These are phyloP conservation scores for Aspergillus fumigatiaffinis DNA, from an alignment of 2,329 filamentous ascomycete species.

Conservation along the genomic window DNA sequence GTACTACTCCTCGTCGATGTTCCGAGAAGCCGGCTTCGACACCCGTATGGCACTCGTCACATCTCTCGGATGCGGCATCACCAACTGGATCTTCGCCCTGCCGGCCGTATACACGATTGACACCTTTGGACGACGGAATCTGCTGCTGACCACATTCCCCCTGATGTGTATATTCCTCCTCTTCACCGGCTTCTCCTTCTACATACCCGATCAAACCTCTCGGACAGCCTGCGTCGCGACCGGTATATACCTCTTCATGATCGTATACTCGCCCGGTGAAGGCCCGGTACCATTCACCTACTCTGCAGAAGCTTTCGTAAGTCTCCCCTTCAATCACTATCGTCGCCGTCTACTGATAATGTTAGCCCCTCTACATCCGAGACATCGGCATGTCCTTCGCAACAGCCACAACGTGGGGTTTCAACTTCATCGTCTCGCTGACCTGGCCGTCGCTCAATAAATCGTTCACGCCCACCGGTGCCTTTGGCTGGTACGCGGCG, in stretches of 20 bases:
- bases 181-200: conserved; percentile 51
- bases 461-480: conserved; percentile 50
- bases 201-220: conserved; percentile 23
- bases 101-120: conserved; percentile 65
- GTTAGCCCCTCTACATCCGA: conserved; percentile 53
- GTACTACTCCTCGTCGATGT: conserved; percentile 61
- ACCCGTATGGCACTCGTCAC: conserved; percentile 53
- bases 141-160: conserved; percentile 61
- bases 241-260: conserved; percentile 47
- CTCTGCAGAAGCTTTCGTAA: conserved; percentile 57
- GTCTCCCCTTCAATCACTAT: not conserved
- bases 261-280: conserved; percentile 54
- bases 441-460: conserved; percentile 49
- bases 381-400: conserved; percentile 60
- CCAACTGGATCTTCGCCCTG: conserved; percentile 64
- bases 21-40: conserved; percentile 52
- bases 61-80: conserved; percentile 61
- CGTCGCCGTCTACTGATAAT: not conserved
- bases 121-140: conserved; percentile 60
- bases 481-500: conserved; percentile 55
- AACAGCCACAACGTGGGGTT: conserved; percentile 54
- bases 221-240: conserved; percentile 42
- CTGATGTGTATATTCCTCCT: conserved; percentile 43
- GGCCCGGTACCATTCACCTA: conserved; percentile 63
- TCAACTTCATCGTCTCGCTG: conserved; percentile 52